Evolutionary conservation across 129 eudicot genomes (phyloP), one percentile per base, ranked within the genome.

Genomic region (Flaveria ramosissima): DNA sequence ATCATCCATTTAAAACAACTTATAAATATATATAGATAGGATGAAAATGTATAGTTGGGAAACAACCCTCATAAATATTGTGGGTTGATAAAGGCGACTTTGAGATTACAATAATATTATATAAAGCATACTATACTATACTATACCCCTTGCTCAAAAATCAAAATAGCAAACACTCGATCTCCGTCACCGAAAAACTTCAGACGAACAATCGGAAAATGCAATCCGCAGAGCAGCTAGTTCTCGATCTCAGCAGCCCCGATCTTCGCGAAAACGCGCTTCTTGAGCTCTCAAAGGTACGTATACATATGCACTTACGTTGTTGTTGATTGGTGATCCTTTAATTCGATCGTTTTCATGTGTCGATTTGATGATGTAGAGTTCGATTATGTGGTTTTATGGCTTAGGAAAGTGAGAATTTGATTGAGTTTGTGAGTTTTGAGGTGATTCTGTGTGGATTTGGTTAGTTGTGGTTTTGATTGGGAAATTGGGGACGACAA

Each of bases 181-280:
- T 45, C 50, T 45, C 50, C 50, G 14, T 19, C 19, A 24, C 14
- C 13, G 57, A 16, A 7, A 7, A 19, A 51, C 52, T 48, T n/a
- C 55, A 41, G 32, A 84, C 77, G 16, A 85, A 53, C 61, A 89
- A 83, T 63, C 90, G 92, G 75, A 85, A 83, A 68, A 86, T 90
- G 96, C 97, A 88, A 71, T 87, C 91, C 52, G 95, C 91, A n/a
- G 95, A 93, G 85, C 97, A 86, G 68, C 76, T 90, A 15, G 98
- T 93, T 4, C 91, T 90, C 70, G 97, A 93, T 77, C 93, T 93
- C 55, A 85, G 96, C 85, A 87, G 83, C 39, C 98, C 97, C 17
- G 98, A 90, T 78, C 88, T 86, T 32, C 80, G 98, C 1, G 96
- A 93, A 83, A 87, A 93, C 60, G 98, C 98, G 1, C 98, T 93